Percentiles rank a stretch among this genome's conserved stretches.
Conservation (phyloP, 139 green algal genomes). For the Chlamydomonas sp. region DNA sequence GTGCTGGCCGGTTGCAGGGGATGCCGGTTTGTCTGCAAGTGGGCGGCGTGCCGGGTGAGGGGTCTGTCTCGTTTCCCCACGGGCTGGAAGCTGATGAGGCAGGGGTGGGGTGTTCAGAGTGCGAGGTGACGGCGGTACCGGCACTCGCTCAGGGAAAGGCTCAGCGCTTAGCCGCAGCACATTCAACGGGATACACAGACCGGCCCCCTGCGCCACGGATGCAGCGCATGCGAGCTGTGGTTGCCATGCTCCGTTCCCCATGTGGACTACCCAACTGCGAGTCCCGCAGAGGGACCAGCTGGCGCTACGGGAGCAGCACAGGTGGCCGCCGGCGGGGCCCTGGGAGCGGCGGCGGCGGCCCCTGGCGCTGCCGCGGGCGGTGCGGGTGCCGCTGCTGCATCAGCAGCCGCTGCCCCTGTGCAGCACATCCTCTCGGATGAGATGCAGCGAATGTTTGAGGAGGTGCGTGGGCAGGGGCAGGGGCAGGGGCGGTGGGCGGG, state of each 20-base stretch:
- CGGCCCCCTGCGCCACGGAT: no score
- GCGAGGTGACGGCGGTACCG: no score
- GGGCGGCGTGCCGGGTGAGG: no score
- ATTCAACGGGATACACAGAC: no score
- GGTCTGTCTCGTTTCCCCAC: no score
- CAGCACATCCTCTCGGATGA: constrained; percentile 83
- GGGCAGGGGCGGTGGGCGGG: background rate
- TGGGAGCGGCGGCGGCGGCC: background rate
- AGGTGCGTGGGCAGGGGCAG: constrained; percentile 40
- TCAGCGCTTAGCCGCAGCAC: no score
- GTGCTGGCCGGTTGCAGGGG: no score
- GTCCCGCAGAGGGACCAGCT: background rate
- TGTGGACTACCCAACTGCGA: background rate
- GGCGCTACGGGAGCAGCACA: background rate
- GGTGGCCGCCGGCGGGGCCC: background rate
- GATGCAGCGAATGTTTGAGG: constrained; percentile 82
- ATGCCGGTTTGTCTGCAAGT: background rate
- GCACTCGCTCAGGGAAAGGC: no score
- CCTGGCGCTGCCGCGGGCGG: constrained; percentile 12
- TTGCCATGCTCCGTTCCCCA: background rate
- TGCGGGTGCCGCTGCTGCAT: constrained; percentile 54
- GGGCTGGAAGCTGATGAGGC: no score
- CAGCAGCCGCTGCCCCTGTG: constrained; percentile 44
- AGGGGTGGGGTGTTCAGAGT: no score
- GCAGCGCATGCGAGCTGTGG: no score